Base-by-base conservation (phyloP, 805 yeast genomes). In the Wickerhamiella spandovensis region DNA sequence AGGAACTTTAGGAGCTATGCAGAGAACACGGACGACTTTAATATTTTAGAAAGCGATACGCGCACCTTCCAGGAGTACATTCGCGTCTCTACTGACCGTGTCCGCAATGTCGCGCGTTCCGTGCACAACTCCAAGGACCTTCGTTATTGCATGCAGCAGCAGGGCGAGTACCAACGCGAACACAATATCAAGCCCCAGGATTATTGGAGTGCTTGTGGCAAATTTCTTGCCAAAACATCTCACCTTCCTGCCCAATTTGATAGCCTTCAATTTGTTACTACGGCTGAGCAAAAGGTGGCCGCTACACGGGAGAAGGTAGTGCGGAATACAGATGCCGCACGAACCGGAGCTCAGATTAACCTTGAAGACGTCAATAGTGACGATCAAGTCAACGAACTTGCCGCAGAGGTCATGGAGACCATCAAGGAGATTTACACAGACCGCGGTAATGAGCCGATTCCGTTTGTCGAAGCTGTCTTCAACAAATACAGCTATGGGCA, bases 401-500 rank as follows among this genome's bases (percentile, higher is more conserved):
- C 12, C 15, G 17, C 3, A 22, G 21, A 37, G 13, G 32, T 32
- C 18, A 17, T 32, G 61, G 64, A 66, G 43, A 61, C 67, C 3
- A 65, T 78, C 43, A 52, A 47, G 5, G 12, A 5, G n/a, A 54
- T 61, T 18, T 68, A 66, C 43, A 61, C 63, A 8, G 67, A 66
- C 0, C 65, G 44, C 6, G 42, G 38, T 13, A 46, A 64, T 0
- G 56, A 57, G 18, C 71, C 70, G 8, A 70, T 87, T 8, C 77
- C 77, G 49, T 68, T 88, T 44, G 85, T 77, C 60, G 69, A 72
- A 53, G 81, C 84, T 56, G 75, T 85, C 47, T 69, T 89, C 18
- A 80, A 90, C 61, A 95, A 80, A 0, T 54, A 67, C 15, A 81
- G 90, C 6, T 89, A 82, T 64, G 71, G 83, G 0, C 88, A 82